phyloP scores from a whole-genome alignment of 2,329 filamentous ascomycete genomes.

The Verticillium zaregamsianum region DNA sequence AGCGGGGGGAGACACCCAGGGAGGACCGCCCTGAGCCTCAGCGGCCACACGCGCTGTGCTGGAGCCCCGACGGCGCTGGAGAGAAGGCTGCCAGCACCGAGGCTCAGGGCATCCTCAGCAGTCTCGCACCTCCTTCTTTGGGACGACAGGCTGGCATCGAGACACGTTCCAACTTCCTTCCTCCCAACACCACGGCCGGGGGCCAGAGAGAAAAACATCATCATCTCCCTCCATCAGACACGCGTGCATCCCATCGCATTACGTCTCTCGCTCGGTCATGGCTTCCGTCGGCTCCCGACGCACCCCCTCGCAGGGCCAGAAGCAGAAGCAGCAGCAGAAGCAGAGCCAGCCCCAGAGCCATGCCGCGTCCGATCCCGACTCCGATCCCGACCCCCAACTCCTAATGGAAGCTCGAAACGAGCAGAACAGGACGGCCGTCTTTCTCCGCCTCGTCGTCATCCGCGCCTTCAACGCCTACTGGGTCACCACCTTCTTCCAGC shows the following conservation, averaged over 20 bases:
- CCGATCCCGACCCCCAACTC: slow-evolving; percentile 11
- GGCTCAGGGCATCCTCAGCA: not conserved
- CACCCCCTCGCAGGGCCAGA: not conserved
- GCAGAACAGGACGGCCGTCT: slow-evolving; percentile 18
- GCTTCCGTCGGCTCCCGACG: slow-evolving; percentile 14
- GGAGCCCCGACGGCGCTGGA: not conserved
- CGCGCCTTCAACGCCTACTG: slow-evolving; percentile 76
- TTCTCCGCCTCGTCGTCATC: slow-evolving; percentile 53
- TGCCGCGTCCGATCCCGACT: slow-evolving; percentile 2
- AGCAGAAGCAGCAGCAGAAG: not conserved
- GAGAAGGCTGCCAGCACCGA: too few relatives aligned
- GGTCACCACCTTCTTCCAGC: slow-evolving; percentile 90
- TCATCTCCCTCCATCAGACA: not conserved
- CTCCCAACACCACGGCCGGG: not conserved
- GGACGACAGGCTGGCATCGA: not conserved
- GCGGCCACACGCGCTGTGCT: not conserved
- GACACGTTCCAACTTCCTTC: not conserved
- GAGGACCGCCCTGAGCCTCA: not conserved
- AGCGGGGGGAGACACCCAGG: not conserved
- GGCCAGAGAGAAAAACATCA: not conserved
- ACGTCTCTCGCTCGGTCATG: slow-evolving; percentile 3
- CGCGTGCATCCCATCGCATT: not conserved
- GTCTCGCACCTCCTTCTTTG: not conserved
- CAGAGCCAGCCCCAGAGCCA: not conserved
- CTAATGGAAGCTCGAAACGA: slow-evolving; percentile 17